Percentiles rank a stretch among this genome's conserved stretches.
phyloP scores from a whole-genome alignment of 495 filamentous ascomycete species.

The Hypoxylon intermedium region DNA sequence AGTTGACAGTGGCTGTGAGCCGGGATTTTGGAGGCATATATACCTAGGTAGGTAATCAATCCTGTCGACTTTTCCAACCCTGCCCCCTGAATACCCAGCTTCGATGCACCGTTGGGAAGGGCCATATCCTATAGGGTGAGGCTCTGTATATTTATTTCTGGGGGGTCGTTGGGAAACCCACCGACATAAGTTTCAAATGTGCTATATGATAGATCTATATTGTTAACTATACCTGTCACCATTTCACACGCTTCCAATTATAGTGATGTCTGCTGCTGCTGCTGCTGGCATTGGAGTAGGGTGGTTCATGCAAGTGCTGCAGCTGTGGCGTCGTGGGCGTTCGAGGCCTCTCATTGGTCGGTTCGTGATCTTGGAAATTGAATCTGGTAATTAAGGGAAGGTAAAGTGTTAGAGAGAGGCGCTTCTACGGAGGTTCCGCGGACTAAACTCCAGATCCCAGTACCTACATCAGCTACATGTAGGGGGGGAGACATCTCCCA shows the following conservation, averaged over 20 bases:
- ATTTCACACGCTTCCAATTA: slow-evolving; percentile 21
- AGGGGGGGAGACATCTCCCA: slow-evolving; percentile 1
- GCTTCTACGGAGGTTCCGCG: slow-evolving; percentile 39
- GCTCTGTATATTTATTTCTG: slow-evolving; percentile 11
- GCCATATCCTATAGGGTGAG: background rate
- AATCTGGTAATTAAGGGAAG: slow-evolving; percentile 39
- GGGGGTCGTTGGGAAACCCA: background rate
- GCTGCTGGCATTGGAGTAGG: slow-evolving; percentile 13
- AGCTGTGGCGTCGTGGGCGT: slow-evolving; percentile 9
- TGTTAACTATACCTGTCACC: slow-evolving; percentile 1
- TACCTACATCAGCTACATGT: no score
- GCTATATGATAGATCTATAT: slow-evolving; percentile 3
- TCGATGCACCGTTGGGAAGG: background rate
- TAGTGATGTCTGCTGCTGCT: slow-evolving; percentile 1
- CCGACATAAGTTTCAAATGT: slow-evolving; percentile 3
- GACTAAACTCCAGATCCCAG: slow-evolving; percentile 30
- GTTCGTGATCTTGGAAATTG: slow-evolving; percentile 28
- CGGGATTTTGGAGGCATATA: slow-evolving; percentile 10
- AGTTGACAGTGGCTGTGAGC: background rate
- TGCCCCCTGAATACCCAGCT: background rate
- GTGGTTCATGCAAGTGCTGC: slow-evolving; percentile 26
- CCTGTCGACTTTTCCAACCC: background rate
- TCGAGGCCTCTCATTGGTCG: slow-evolving; percentile 14
- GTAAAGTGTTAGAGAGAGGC: slow-evolving; percentile 38
- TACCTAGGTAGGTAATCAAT: no score